Percentiles rank a stretch among this genome's conserved stretches.
These are phyloP conservation scores for Teratosphaeria pseudoeucalypti DNA, from an alignment of 2,329 filamentous ascomycete genomes.

Conservation along the genomic window DNA sequence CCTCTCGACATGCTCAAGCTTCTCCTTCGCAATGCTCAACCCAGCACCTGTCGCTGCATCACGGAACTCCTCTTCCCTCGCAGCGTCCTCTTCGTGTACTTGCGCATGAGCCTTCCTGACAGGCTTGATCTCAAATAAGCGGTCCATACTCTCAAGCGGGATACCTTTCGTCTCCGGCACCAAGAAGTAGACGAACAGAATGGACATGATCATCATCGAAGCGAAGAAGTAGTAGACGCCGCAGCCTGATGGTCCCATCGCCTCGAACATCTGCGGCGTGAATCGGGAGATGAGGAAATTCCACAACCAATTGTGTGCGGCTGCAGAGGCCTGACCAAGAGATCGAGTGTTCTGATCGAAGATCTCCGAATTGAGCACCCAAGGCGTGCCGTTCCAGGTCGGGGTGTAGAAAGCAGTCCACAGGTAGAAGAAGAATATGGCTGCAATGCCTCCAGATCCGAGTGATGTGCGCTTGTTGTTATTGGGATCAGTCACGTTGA, in stretches of 20 bases:
- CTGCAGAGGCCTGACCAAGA: slow-evolving; percentile 61
- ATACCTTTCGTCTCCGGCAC: slow-evolving; percentile 34
- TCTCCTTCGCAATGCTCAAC: slow-evolving; percentile 27
- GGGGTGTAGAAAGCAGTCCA: slow-evolving; percentile 59
- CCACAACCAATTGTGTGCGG: slow-evolving; percentile 63
- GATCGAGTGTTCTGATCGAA: slow-evolving; percentile 60
- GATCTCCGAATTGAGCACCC: slow-evolving; percentile 61
- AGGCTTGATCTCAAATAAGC: slow-evolving; percentile 36
- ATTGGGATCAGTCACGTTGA: slow-evolving; percentile 2
- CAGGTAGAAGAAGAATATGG: slow-evolving; percentile 63
- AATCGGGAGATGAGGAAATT: slow-evolving; percentile 49
- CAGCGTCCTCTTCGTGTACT: slow-evolving; percentile 29
- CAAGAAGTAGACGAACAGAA: slow-evolving; percentile 25
- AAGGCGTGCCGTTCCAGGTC: slow-evolving; percentile 23
- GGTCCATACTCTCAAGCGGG: slow-evolving; percentile 38
- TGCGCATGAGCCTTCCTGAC: slow-evolving; percentile 30
- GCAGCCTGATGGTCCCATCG: slow-evolving; percentile 30
- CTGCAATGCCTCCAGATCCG: slow-evolving; percentile 45
- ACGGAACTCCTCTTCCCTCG: slow-evolving; percentile 32
- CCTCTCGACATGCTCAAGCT: slow-evolving; percentile 23
- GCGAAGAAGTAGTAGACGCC: slow-evolving; percentile 34
- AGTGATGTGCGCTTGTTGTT: slow-evolving; percentile 23
- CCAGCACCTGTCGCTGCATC: slow-evolving; percentile 29
- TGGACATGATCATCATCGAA: slow-evolving; percentile 34
- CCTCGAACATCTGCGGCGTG: slow-evolving; percentile 52